Conservation (phyloP, 257 asterid genomes). For the Parsonsia alboflavescens region DNA sequence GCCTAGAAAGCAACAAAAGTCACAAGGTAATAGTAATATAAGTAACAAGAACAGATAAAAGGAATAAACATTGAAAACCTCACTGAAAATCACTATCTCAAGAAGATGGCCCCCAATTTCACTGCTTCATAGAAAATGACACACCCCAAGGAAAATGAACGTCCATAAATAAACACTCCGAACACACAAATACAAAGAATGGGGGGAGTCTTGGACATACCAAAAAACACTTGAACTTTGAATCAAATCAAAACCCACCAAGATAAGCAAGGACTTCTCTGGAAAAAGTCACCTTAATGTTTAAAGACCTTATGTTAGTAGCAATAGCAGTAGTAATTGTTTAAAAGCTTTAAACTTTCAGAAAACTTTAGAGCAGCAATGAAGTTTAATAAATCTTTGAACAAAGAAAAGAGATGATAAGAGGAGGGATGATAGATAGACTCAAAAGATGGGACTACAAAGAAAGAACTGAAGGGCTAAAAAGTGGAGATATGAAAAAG, state of each 20-base stretch:
- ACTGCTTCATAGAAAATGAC: slow-evolving; percentile 60
- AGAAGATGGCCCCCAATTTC: slow-evolving; percentile 39
- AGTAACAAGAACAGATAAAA: slow-evolving; percentile 51
- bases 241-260: slow-evolving; percentile 2
- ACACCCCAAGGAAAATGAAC: slow-evolving; percentile 24
- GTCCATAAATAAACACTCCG: slow-evolving; percentile 2
- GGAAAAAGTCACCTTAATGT: slow-evolving; percentile 18
- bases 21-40: slow-evolving; percentile 10
- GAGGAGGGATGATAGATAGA: not conserved
- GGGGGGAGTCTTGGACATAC: not conserved
- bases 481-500: slow-evolving; percentile 14
- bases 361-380: slow-evolving; percentile 27
- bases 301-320: not conserved
- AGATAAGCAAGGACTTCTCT: slow-evolving; percentile 11
- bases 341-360: slow-evolving; percentile 19
- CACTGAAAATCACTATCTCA: slow-evolving; percentile 53
- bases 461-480: not conserved
- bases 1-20: slow-evolving; percentile 84
- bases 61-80: slow-evolving; percentile 81
- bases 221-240: not conserved
- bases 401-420: slow-evolving; percentile 19
- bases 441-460: slow-evolving; percentile 10
- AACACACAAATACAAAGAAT: slow-evolving; percentile 1
- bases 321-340: not conserved
- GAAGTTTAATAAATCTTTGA: slow-evolving; percentile 39